Conservation (phyloP, 2,329 filamentous ascomycete species). For the Penicillium sp. region DNA sequence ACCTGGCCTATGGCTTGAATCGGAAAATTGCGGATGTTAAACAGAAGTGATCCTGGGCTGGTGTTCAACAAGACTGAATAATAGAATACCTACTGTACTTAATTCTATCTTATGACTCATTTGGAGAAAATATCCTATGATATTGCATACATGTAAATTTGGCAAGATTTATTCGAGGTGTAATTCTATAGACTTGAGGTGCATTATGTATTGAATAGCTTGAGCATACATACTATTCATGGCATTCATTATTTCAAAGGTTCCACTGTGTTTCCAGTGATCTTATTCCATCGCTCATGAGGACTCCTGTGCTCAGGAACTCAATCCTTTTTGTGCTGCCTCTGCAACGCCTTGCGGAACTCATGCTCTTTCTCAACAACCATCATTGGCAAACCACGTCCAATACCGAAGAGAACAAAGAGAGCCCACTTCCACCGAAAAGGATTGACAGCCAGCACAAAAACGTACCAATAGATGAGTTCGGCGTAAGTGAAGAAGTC, state of each 20-base stretch:
- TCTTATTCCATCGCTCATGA: neutral
- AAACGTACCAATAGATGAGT: slow-evolving; percentile 80
- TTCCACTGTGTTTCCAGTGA: too few species aligned
- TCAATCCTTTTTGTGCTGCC: slow-evolving; percentile 23
- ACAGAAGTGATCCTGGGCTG: slow-evolving; percentile 7
- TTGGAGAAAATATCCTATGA: too few species aligned
- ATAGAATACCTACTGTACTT: neutral
- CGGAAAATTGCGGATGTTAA: slow-evolving; percentile 27
- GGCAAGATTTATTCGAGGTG: neutral
- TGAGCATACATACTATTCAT: neutral
- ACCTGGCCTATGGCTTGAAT: slow-evolving; percentile 26
- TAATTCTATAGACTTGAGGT: neutral
- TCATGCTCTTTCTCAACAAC: slow-evolving; percentile 66
- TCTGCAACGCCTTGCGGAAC: slow-evolving; percentile 29
- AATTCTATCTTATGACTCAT: neutral
- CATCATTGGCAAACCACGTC: slow-evolving; percentile 62
- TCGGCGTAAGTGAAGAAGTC: slow-evolving; percentile 90
- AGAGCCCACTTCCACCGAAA: slow-evolving; percentile 88
- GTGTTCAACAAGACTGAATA: neutral
- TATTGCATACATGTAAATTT: neutral
- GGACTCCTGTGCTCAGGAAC: neutral
- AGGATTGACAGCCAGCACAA: slow-evolving; percentile 75
- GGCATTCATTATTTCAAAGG: neutral
- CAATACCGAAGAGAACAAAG: slow-evolving; percentile 78
- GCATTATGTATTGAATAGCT: neutral